Conservation (phyloP, 2,329 filamentous ascomycete genomes). For the Ceratocystis destructans region DNA sequence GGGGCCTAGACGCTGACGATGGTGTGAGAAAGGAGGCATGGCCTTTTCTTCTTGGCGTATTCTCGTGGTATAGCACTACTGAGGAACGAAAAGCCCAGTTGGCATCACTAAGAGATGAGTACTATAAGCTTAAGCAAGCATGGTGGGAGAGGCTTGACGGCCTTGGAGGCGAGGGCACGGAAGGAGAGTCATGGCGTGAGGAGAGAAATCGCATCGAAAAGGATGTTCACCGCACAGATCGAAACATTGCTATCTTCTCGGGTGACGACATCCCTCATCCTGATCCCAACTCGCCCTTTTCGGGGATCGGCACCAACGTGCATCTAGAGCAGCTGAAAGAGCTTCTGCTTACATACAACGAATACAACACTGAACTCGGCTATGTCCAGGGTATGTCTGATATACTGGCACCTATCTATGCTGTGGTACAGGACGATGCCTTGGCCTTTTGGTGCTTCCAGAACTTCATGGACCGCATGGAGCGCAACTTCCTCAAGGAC, state of each 20-base stretch:
- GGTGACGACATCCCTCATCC: constrained; percentile 95
- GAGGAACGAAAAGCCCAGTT: constrained; percentile 74
- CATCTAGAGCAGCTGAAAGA: constrained; percentile 99
- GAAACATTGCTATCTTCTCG: constrained; percentile 84
- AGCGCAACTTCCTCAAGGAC: constrained; percentile 88
- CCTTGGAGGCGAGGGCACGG: constrained; percentile 61
- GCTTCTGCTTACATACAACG: constrained; percentile 96
- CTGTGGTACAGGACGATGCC: constrained; percentile 92
- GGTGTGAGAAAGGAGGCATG: constrained; percentile 92
- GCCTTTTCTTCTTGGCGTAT: constrained; percentile 83
- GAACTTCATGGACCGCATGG: constrained; percentile 95
- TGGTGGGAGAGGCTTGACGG: constrained; percentile 96
- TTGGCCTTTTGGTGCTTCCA: constrained; percentile 95
- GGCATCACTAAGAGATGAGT: constrained; percentile 80
- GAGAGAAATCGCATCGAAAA: constrained; percentile 92
- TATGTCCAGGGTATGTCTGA: constrained; percentile 99
- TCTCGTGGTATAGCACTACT: constrained; percentile 79
- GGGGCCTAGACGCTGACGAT: constrained; percentile 75
- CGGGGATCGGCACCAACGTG: constrained; percentile 84
- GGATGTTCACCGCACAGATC: constrained; percentile 93
- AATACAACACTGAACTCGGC: constrained; percentile 87
- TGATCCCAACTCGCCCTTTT: constrained; percentile 89
- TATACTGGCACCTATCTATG: constrained; percentile 87
- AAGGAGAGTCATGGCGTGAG: constrained; percentile 93
- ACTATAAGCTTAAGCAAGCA: constrained; percentile 79